Base-by-base conservation (phyloP, 306 rosid species). In the Heteromeles arbutifolia region DNA sequence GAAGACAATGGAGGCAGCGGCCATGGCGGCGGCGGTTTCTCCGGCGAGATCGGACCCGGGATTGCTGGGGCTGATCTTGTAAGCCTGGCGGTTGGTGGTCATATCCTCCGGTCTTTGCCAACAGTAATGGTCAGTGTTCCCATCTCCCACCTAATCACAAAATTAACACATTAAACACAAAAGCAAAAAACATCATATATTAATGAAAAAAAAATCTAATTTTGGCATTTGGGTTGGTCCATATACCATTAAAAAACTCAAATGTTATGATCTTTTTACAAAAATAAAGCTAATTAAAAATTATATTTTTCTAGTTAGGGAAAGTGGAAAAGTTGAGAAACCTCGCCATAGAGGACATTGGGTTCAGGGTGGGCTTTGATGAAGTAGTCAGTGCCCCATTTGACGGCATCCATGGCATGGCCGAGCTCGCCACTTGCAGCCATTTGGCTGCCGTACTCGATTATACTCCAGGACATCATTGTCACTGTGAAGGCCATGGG, bases 81-180 rank as follows among this genome's bases (percentile, higher is more conserved):
- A 96, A 41, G 96, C 99, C 1, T 65, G 92, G 15, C 99, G 96
- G 92, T 96, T 96, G 3, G 99, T 96, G 70, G 93, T 96, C 99
- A 96, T 96, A 4, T 96, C 99, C 87, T 96, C 99, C 6, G 99
- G 99, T 65, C 99, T 89, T 80, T 96, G 99, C 99, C 99, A 96
- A 83, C 99, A 96, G 89, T 89, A 86, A 77, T 96, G 99, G 85
- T 96, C 99, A 34, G 74, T 96, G 84, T 89, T 89, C 8, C 99
- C 98, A 58, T 96, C 99, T 84, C 99, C 99, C 73, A 95, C 99
- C 99, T 95, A 84, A 79, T 25, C 63, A 59, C 13, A 31, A 31
- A 29, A 14, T 18, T 18, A 64, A 69, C 22, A n/a, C 34, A 80
- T 48, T 44, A 26, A 67, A 57, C 5, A 4, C 43, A 31, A 64